Evolutionary conservation across 2,329 filamentous ascomycete species (phyloP).

Genomic region (Neophaeococcomyces aloes): DNA sequence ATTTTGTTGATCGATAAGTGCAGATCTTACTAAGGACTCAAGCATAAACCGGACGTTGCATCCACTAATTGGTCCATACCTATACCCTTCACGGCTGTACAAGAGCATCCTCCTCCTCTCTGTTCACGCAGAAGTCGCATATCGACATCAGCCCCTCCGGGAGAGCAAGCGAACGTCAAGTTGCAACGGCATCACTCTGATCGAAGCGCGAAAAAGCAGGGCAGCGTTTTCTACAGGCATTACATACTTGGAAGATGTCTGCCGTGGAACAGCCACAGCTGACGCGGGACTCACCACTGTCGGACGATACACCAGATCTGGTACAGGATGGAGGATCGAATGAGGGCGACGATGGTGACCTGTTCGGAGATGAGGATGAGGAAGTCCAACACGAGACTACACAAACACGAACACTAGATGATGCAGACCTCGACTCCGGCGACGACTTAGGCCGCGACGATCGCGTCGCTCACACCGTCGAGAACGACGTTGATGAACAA

Average conservation of each 20-base stretch:
- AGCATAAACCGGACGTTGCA: too few species aligned
- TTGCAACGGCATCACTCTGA: background rate
- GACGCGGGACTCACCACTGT: conserved; percentile 1
- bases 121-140: too few species aligned
- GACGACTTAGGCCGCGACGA: conserved; percentile 51
- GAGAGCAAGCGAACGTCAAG: too few species aligned
- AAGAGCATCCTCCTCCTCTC: too few species aligned
- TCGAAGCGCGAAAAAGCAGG: background rate
- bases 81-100: too few species aligned
- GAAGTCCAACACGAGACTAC: conserved; percentile 16
- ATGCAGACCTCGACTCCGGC: conserved; percentile 53
- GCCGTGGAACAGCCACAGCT: conserved; percentile 13
- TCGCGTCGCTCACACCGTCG: conserved; percentile 37
- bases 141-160: too few species aligned
- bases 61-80: too few species aligned
- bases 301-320: conserved; percentile 6
- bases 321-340: conserved; percentile 19
- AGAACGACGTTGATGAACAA: conserved; percentile 32
- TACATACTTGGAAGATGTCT: conserved; percentile 11
- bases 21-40: too few species aligned
- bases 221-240: background rate
- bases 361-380: conserved; percentile 40
- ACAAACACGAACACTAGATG: conserved; percentile 42
- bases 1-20: too few species aligned
- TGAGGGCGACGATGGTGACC: conserved; percentile 29